These are phyloP conservation scores for Planoprotostelium fungivorum DNA, from an alignment of 78 protist genomes.

Conservation along the genomic window DNA sequence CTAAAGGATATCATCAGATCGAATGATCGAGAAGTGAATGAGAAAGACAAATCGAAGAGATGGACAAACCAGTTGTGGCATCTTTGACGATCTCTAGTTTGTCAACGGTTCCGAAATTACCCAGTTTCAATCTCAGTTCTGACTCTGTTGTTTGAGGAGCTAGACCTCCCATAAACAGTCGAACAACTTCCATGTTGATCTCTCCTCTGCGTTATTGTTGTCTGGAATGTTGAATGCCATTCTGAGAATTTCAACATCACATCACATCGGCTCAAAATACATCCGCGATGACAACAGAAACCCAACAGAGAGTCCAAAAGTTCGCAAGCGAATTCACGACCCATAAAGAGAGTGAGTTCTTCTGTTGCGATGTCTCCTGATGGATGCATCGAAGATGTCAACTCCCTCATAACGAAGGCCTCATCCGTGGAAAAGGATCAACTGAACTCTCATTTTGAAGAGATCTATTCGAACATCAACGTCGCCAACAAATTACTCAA, in stretches of 20 bases:
- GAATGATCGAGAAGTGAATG: not conserved
- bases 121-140: not conserved
- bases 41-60: no score
- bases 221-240: no score
- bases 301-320: not conserved
- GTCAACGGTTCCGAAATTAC: not conserved
- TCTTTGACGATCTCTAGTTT: not conserved
- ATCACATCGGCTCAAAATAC: no score
- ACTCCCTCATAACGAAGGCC: not conserved
- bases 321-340: not conserved
- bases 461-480: not conserved
- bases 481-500: not conserved
- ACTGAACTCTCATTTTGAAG: not conserved
- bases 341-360: not conserved
- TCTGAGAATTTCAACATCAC: no score
- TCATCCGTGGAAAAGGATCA: not conserved
- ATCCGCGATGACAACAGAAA: not conserved
- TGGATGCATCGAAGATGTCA: not conserved
- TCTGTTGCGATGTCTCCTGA: not conserved
- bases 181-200: no score
- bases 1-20: not conserved
- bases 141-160: not conserved
- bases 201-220: no score
- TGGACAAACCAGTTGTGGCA: not conserved
- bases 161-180: not conserved